Base-by-base conservation (phyloP, 1,139 yeast species). In the Suhomyces wounanorum region DNA sequence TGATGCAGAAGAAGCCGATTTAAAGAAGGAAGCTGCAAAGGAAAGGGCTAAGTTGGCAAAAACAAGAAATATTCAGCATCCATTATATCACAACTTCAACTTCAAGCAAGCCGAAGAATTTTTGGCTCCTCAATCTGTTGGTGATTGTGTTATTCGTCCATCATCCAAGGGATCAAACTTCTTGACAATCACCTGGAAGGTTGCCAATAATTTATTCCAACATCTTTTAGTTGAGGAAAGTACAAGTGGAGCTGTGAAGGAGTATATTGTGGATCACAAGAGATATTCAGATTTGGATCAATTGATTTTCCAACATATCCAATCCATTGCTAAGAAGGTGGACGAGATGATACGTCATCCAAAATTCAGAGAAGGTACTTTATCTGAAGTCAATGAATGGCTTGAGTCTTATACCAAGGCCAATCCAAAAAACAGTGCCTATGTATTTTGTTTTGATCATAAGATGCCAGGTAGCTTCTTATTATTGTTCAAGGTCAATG, bases 111-210 rank as follows among this genome's bases (percentile, higher is more conserved):
- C 99, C 0, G 98, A 94, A 68, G 96, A 89, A 61, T 92, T 80
- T 61, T 78, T 94, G 63, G 97, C 97, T 11, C 89, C 96, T 14
- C 82, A 88, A 67, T 83, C 85, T 44, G 86, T 92, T 53, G 99
- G 99, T 46, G 97, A 90, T 61, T 83, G 91, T 71, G 96, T 95
- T 31, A 89, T 94, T 52, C 83, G 99, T 59, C 99, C 98, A 10
- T 91, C 97, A 1, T 89, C 96, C 8, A 84, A 86, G 55, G 99
- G 99, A 35, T 79, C 83, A 41, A 88, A 89, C 57, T 97, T 84
- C 67, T 79, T 94, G 60, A 92, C 97, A 1, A 87, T 92, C 39
- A 94, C 99, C 0, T 94, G 99, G 98, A 94, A 94, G 66, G 92
- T 95, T 38, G 94, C 90, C 53, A 94, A 89, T 62, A 88, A 86